Evolutionary conservation across 768 basidiomycete species (phyloP).

Genomic region (Hypholoma sublateritium): DNA sequence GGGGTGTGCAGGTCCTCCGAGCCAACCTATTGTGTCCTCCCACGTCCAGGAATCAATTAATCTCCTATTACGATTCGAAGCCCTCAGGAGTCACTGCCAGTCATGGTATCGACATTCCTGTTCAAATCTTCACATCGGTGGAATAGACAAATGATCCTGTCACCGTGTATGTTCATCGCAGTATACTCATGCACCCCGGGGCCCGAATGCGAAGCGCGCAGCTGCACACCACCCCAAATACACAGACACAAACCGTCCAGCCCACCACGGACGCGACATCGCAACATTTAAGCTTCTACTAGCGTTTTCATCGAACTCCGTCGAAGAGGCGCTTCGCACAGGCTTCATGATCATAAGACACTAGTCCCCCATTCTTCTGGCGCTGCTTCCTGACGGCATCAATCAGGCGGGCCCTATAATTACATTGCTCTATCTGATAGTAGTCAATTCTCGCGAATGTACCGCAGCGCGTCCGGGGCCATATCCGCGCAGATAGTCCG

Average conservation of each 20-base stretch:
- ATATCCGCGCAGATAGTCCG: no score
- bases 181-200: conserved; percentile 1
- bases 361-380: conserved; percentile 6
- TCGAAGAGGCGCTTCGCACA: conserved; percentile 7
- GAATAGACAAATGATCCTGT: not conserved
- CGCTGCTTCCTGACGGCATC: conserved; percentile 2
- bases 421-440: no score
- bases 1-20: not conserved
- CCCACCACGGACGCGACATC: not conserved
- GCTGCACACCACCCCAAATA: not conserved
- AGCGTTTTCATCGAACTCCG: conserved; percentile 16
- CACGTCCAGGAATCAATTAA: not conserved
- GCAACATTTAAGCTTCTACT: conserved; percentile 6
- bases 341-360: conserved; percentile 16
- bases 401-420: not conserved
- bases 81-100: no score
- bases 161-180: not conserved
- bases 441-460: no score
- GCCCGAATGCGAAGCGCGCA: not conserved
- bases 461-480: not conserved
- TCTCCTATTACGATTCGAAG: no score
- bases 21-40: not conserved
- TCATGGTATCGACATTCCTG: no score
- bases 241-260: no score
- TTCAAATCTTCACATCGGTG: not conserved